Evolutionary conservation across 768 basidiomycete genomes (phyloP).

Genomic region (Hericium alpestre): DNA sequence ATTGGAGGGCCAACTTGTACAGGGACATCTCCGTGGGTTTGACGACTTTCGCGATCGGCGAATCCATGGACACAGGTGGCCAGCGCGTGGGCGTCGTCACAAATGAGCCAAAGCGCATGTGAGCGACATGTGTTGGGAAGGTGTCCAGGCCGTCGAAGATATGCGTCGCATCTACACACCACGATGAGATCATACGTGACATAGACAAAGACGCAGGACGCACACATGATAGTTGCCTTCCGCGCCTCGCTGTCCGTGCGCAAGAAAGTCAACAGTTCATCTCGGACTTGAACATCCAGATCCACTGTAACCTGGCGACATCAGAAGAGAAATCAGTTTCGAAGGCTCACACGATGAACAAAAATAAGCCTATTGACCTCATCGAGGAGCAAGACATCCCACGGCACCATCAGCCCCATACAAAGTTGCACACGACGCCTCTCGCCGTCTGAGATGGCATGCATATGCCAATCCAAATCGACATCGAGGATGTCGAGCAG

Average conservation of each 20-base stretch:
- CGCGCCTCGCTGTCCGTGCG: slow-evolving; percentile 70
- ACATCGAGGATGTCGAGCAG: slow-evolving; percentile 89
- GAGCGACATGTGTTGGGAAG: slow-evolving; percentile 91
- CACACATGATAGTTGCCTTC: slow-evolving; percentile 81
- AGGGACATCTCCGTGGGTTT: slow-evolving; percentile 25
- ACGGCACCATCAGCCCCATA: slow-evolving; percentile 90
- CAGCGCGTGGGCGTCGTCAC: slow-evolving; percentile 59
- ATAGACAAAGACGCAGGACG: slow-evolving; percentile 17
- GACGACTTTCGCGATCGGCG: slow-evolving; percentile 12
- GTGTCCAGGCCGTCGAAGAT: slow-evolving; percentile 86
- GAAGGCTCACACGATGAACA: too few species aligned
- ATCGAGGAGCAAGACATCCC: slow-evolving; percentile 88
- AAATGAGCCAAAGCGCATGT: slow-evolving; percentile 79
- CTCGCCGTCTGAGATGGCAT: slow-evolving; percentile 92
- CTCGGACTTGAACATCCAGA: slow-evolving; percentile 88
- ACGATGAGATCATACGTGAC: neutral
- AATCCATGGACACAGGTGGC: slow-evolving; percentile 32
- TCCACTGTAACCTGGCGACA: slow-evolving; percentile 80
- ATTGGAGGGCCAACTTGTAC: slow-evolving; percentile 68
- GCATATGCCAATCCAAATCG: slow-evolving; percentile 95
- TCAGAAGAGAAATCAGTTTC: too few species aligned
- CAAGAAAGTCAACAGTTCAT: slow-evolving; percentile 83
- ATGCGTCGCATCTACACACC: slow-evolving; percentile 81
- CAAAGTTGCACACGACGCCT: slow-evolving; percentile 87
- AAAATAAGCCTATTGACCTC: slow-evolving; percentile 44